Conservation (phyloP, 495 filamentous ascomycete genomes). For the Xylaria palmicola region DNA sequence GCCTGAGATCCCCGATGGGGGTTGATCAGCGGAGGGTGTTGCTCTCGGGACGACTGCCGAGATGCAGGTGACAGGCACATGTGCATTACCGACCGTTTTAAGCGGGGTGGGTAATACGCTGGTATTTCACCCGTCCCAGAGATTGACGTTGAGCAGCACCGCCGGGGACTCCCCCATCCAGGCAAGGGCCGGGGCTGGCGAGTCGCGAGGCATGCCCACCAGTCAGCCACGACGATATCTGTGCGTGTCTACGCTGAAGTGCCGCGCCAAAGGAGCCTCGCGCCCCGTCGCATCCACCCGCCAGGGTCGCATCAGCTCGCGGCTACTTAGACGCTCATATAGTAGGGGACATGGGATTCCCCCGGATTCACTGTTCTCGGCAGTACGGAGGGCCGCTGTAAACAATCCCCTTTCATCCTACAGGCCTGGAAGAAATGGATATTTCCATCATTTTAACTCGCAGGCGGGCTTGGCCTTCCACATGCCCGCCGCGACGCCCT, state of each 20-base stretch:
- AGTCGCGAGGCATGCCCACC: too few species aligned
- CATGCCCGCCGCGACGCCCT: not conserved
- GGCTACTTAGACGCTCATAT: constrained; percentile 8
- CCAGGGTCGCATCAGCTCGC: not conserved
- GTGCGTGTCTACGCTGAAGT: not conserved
- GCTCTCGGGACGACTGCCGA: constrained; percentile 11
- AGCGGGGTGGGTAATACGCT: constrained; percentile 14
- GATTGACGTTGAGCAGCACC: not conserved
- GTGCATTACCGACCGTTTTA: constrained; percentile 12
- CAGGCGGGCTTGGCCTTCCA: not conserved
- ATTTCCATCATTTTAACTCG: constrained; percentile 4
- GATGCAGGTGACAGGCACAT: constrained; percentile 6
- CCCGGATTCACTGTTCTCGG: constrained; percentile 9
- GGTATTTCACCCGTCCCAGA: constrained; percentile 1
- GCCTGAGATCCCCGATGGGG: not conserved
- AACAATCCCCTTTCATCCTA: constrained; percentile 7
- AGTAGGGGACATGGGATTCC: too few species aligned
- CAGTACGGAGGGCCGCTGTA: not conserved
- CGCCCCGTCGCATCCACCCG: not conserved
- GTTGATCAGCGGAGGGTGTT: not conserved
- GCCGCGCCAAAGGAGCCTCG: constrained; percentile 2
- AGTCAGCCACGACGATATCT: too few species aligned
- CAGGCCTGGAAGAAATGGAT: constrained; percentile 16
- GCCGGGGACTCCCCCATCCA: not conserved
- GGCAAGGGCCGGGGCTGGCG: too few species aligned